Conservation (phyloP, 768 basidiomycete species). For the Boletus barrowsii region DNA sequence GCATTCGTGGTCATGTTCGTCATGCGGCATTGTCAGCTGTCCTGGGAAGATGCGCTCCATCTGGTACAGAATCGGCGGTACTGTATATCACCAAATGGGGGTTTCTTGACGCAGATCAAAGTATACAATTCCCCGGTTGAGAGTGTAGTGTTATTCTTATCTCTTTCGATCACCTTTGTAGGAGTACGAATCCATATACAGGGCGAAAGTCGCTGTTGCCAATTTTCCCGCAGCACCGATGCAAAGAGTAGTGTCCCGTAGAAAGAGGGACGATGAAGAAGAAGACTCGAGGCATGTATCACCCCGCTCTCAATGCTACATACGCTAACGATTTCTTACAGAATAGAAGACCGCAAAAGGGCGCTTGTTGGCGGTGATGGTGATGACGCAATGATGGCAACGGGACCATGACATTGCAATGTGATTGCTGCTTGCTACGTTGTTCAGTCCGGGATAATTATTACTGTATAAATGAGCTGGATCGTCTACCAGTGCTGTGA, state of each 20-base stretch:
- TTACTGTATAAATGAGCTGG: constrained; percentile 23
- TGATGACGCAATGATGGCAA: constrained; percentile 37
- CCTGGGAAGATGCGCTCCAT: constrained; percentile 87
- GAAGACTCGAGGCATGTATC: constrained; percentile 47
- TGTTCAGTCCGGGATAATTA: constrained; percentile 14
- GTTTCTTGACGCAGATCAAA: constrained; percentile 91
- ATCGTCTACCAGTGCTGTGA: constrained; percentile 14
- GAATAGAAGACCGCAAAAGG: constrained; percentile 46
- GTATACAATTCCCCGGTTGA: constrained; percentile 34
- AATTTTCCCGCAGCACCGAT: constrained; percentile 45
- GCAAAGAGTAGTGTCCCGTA: constrained; percentile 46
- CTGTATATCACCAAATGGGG: constrained; percentile 90
- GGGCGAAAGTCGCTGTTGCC: constrained; percentile 68
- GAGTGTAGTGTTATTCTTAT: not conserved
- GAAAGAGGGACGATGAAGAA: constrained; percentile 76
- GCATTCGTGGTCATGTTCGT: constrained; percentile 92
- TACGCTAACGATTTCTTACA: constrained; percentile 8
- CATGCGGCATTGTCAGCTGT: constrained; percentile 78
- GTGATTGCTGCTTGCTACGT: not conserved
- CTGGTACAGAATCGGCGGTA: constrained; percentile 88
- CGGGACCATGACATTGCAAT: constrained; percentile 17
- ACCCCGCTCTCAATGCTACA: not conserved
- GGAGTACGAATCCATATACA: constrained; percentile 95
- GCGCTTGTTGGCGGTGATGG: constrained; percentile 32
- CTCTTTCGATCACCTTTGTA: constrained; percentile 26